Evolutionary conservation across 2,329 filamentous ascomycete genomes (phyloP).

Genomic region (Colletotrichum sp.): DNA sequence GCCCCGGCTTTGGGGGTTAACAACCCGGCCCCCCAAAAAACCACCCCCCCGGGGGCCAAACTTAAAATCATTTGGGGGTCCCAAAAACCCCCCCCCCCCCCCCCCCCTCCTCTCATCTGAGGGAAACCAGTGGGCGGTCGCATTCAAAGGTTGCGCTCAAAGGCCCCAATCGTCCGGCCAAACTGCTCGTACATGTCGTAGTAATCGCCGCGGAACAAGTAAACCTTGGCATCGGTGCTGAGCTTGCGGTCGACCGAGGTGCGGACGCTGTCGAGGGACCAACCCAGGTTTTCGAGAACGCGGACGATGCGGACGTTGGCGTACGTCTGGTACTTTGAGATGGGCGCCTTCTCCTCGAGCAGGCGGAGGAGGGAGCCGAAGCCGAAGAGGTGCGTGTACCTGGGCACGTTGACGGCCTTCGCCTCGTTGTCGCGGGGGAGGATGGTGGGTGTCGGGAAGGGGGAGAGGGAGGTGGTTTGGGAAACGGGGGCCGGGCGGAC

Average conservation of each 20-base stretch:
- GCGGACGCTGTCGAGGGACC: neutral
- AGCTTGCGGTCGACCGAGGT: neutral
- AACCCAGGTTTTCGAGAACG: neutral
- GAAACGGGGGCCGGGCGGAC: neutral
- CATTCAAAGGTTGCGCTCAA: neutral
- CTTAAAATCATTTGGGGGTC: no score
- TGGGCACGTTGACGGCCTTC: neutral
- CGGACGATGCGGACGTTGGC: slow-evolving; percentile 8
- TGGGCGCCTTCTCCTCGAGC: neutral
- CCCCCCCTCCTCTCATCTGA: neutral
- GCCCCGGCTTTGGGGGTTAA: no score
- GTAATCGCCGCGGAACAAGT: neutral
- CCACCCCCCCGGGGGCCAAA: no score
- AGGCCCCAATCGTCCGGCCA: fast-evolving
- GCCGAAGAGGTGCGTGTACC: neutral
- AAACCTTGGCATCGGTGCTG: fast-evolving
- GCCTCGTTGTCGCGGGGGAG: neutral
- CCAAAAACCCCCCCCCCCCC: no score
- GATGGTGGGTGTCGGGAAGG: neutral
- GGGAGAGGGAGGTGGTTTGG: neutral
- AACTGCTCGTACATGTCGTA: neutral
- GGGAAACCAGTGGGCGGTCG: neutral
- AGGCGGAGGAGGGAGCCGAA: slow-evolving; percentile 11
- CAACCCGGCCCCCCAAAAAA: no score
- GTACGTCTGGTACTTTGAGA: slow-evolving; percentile 7